Conservation (phyloP, 495 filamentous ascomycete genomes). For the Penicillium tannophilum region DNA sequence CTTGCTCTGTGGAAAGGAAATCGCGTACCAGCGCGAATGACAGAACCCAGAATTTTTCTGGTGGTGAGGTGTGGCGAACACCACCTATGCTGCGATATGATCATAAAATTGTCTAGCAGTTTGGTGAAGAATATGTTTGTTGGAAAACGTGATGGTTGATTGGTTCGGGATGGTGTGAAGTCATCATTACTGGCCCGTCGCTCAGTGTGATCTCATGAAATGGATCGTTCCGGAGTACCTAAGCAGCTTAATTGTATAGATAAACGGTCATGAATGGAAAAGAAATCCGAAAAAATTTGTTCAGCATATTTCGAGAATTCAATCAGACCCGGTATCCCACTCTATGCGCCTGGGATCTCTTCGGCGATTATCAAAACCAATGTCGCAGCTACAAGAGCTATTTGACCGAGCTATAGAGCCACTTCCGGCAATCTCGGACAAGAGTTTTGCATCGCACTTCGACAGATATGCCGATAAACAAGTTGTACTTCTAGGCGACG, state of each 20-base stretch:
- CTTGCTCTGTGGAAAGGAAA: slow-evolving; percentile 17
- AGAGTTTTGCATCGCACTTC: slow-evolving; percentile 43
- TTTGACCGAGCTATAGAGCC: slow-evolving; percentile 42
- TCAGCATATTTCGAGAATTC: background rate
- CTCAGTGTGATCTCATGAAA: slow-evolving; percentile 31
- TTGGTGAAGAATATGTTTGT: background rate
- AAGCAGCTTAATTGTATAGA: background rate
- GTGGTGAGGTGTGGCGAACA: background rate
- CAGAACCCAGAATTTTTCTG: background rate
- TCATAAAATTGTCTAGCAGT: background rate
- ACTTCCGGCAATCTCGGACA: slow-evolving; percentile 40
- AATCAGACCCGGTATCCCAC: background rate
- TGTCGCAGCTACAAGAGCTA: slow-evolving; percentile 37
- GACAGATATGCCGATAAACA: slow-evolving; percentile 45
- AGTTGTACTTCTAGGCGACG: slow-evolving; percentile 58
- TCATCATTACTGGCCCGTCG: slow-evolving; percentile 36
- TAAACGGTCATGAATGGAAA: background rate
- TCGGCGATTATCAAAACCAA: slow-evolving; percentile 14
- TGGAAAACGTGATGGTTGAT: background rate
- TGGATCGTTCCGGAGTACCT: background rate
- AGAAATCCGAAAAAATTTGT: background rate
- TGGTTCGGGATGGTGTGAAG: slow-evolving; percentile 22
- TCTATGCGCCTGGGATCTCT: slow-evolving; percentile 16
- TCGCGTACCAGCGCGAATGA: slow-evolving; percentile 12
- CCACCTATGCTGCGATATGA: background rate